Evolutionary conservation across 768 basidiomycete genomes (phyloP), one percentile per base, ranked within the genome.

Genomic region (Daedalea quercina): DNA sequence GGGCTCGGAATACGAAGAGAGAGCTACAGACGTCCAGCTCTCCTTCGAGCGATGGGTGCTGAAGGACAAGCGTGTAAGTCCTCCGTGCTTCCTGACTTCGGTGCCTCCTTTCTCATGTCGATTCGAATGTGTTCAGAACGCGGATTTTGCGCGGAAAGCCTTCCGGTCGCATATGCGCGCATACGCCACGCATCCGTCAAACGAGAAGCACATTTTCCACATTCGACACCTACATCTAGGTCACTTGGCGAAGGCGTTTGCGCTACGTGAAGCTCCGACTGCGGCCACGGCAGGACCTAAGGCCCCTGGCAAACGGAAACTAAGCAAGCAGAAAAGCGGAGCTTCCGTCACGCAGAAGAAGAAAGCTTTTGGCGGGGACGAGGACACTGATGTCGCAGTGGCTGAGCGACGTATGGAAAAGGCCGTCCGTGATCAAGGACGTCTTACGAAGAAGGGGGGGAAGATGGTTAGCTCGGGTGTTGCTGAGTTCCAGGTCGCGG

Each of bases 181-280:
- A 0, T 99, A 98, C 68, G 87, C 96, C 26, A 99, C 96, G 0
- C 96, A 99, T 70, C 94, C 96, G 0, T 80, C 88, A 15, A 84
- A 85, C 55, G 96, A 98, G 68, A 99, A 98, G 64, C 85, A 92
- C 58, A 90, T 98, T 49, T 99, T 99, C 75, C 94, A 98, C 68
- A 84, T 97, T 54, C 87, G 88, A 15, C 82, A 95, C 65, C 77
- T 98, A 9, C 96, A 99, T 65, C 78, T 96, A 42, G 96, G 96
- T 1, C 96, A 99, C 72, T 70, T 92, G 44, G 92, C 94, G 15
- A 94, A 95, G 68, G 82, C 92, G 1, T 95, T 95, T 62, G 90
- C 89, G 1, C 74, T 94, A 57, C 87, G 93, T 26, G 93, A 94
- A 25, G 87, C 93, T 9, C 92, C 93, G 0, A 72, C 64, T 23